Conservation (phyloP, 371 early-diverging fungal species). For the Mortierella sp. region DNA sequence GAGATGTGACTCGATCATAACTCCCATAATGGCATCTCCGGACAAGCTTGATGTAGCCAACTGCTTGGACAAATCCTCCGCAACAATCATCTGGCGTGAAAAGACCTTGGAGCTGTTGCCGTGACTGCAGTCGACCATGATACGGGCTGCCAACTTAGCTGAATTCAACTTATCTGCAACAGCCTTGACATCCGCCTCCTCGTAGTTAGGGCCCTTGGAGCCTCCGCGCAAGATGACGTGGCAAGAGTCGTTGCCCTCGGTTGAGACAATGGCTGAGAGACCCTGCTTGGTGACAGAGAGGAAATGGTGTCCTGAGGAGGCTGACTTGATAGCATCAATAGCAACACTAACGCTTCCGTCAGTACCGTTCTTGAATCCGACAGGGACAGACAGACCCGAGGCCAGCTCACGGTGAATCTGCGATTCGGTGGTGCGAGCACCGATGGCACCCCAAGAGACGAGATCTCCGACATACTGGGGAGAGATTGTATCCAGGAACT, state of each 20-base stretch:
- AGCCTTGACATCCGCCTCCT: constrained; percentile 72
- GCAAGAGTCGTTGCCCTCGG: constrained; percentile 87
- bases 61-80: constrained; percentile 78
- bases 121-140: constrained; percentile 97
- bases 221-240: constrained; percentile 95
- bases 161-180: constrained; percentile 72
- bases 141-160: constrained; percentile 68
- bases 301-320: constrained; percentile 89
- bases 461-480: constrained; percentile 95
- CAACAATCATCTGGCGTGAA: constrained; percentile 85
- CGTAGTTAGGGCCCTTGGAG: constrained; percentile 90
- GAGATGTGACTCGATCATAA: constrained; percentile 96
- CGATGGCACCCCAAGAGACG: constrained; percentile 94
- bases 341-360: constrained; percentile 92
- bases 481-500: constrained; percentile 94
- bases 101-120: constrained; percentile 88
- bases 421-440: constrained; percentile 95
- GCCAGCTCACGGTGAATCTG: constrained; percentile 96
- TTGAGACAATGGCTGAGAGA: constrained; percentile 89
- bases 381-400: constrained; percentile 92
- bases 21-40: constrained; percentile 79
- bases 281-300: constrained; percentile 95
- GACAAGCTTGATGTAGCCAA: constrained; percentile 60
- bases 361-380: constrained; percentile 96
- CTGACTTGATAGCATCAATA: constrained; percentile 92